Evolutionary conservation across 306 rosid species (phyloP).

Genomic region (Quercus mongolica): DNA sequence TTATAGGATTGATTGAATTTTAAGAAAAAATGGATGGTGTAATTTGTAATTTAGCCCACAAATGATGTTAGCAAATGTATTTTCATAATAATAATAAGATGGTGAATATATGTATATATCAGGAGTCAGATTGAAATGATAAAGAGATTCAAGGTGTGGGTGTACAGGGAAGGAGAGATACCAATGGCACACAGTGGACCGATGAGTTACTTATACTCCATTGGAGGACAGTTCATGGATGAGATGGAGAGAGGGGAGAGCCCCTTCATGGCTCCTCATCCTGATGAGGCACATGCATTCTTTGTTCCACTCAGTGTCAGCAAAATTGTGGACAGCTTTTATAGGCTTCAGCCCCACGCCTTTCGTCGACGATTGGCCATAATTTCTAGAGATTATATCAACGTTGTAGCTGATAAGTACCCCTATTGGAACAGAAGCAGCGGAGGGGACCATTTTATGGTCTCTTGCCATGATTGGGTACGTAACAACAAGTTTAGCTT

Average conservation of each 20-base stretch:
- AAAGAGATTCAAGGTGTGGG: constrained; percentile 74
- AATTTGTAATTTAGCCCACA: no score
- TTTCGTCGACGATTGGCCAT: constrained; percentile 36
- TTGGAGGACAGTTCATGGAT: constrained; percentile 67
- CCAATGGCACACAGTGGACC: constrained; percentile 69
- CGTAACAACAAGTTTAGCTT: rapidly evolving
- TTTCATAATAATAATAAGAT: no score
- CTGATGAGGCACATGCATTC: constrained; percentile 60
- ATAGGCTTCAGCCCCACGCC: constrained; percentile 36
- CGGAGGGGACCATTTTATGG: constrained; percentile 61
- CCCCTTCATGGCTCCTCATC: constrained; percentile 51
- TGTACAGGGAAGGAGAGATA: constrained; percentile 69
- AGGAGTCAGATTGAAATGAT: constrained; percentile 83
- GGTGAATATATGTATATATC: background rate
- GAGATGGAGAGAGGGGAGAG: constrained; percentile 42
- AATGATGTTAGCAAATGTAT: no score
- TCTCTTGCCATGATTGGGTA: constrained; percentile 78
- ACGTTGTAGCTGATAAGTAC: constrained; percentile 27
- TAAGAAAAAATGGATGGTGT: no score
- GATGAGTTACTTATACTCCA: constrained; percentile 46
- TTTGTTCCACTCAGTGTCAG: constrained; percentile 59
- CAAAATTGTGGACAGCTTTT: constrained; percentile 39
- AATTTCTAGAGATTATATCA: constrained; percentile 33
- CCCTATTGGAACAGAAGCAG: constrained; percentile 59
- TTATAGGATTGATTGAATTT: no score